Conservation (phyloP, 108 stramenopile genomes). For the Parietichytrium sp. region DNA sequence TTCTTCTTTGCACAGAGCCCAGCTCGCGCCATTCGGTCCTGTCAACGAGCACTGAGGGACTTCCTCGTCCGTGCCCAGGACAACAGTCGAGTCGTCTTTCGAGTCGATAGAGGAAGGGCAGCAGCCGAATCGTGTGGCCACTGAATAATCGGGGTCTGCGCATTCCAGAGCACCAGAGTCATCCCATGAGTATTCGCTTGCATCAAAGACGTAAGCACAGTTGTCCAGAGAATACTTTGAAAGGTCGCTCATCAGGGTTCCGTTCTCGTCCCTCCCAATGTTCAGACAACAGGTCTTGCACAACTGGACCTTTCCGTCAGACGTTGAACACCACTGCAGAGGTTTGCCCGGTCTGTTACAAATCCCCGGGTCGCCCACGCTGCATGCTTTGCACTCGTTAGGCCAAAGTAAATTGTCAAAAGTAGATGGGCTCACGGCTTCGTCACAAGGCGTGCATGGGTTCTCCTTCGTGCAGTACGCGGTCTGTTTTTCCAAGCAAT, state of each 20-base stretch:
- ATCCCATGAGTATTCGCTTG: too few relatives aligned
- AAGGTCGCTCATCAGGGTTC: too few relatives aligned
- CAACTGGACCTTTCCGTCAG: too few relatives aligned
- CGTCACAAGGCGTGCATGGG: conserved; percentile 14
- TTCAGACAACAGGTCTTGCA: too few relatives aligned
- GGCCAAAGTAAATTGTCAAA: conserved; percentile 15
- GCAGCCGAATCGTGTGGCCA: conserved; percentile 20
- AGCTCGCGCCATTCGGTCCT: neutral
- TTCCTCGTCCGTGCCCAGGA: neutral
- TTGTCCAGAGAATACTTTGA: too few relatives aligned
- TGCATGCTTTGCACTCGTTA: neutral
- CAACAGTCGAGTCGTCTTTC: neutral
- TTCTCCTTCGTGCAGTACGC: neutral
- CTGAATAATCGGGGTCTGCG: neutral
- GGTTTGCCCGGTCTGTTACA: too few relatives aligned
- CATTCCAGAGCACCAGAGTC: neutral
- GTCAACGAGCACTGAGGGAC: neutral
- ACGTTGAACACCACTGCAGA: too few relatives aligned
- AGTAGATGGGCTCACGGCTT: neutral
- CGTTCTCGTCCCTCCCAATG: too few relatives aligned
- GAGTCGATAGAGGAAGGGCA: neutral
- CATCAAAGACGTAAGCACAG: too few relatives aligned
- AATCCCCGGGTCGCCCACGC: neutral
- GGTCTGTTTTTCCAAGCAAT: neutral
- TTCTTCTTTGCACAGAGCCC: neutral